Evolutionary conservation across 2,329 filamentous ascomycete genomes (phyloP), one percentile per base, ranked within the genome.

Genomic region (Trichophyton benhamiae): DNA sequence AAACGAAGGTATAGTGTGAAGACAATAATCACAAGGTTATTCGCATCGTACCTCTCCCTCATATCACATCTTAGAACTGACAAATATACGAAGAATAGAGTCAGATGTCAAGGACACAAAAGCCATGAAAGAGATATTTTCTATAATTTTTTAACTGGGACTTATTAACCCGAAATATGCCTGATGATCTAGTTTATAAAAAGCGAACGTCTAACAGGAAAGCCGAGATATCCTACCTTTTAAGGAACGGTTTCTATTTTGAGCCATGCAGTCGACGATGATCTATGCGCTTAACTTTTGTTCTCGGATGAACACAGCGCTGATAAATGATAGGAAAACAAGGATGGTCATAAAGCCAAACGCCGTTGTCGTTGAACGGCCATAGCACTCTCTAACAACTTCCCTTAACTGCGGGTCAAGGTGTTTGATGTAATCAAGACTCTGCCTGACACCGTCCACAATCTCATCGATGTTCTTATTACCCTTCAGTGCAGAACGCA

Each of bases 321-420:
- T 72, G n/a, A 77, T 62, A 58, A 75, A 63, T 38, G 81, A 78
- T 55, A 80, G 79, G 48, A 75, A 71, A 2, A 81, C 78, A n/a
- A 84, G 68, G 2, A 68, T 72, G 60, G 80, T 70, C 68, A 80
- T 73, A 36, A 84, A 74, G 1, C 68, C 73, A 67, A 84, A 80
- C 0, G 81, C 80, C 27, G 76, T 76, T 61, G 78, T 76, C 5
- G 77, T 80, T 46, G 82, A 79, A 67, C 75, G 76, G 48, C 83
- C 82, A 72, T 91, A 92, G 69, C 86, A 88, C 30, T 76, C 74
- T 42, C 83, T 79, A 2, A 92, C 87, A 11, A 87, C 71, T 11
- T 70, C 74, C 27, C 80, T 81, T 0, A 86, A 73, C 1, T 71
- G 75, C 0, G 87, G 84, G 4, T 87, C 82, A 38, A 92, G 77